phyloP scores from a whole-genome alignment of 176 grass and related monocot species.

The Oryza meyeriana region DNA sequence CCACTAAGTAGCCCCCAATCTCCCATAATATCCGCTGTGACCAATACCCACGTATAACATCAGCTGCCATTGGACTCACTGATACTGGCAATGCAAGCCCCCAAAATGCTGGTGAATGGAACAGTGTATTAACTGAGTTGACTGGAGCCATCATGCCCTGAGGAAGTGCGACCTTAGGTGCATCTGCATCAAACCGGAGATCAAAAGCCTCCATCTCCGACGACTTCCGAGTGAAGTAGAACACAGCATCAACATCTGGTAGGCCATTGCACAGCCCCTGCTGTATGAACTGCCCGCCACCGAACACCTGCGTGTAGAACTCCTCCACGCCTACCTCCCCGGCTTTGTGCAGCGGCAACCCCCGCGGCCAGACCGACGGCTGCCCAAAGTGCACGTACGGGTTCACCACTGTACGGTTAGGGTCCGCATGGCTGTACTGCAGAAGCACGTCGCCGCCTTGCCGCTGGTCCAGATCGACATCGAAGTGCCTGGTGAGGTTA shows the following conservation, averaged over 20 bases:
- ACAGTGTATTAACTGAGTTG: slow-evolving; percentile 78
- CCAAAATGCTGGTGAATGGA: slow-evolving; percentile 90
- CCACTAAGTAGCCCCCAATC: slow-evolving; percentile 68
- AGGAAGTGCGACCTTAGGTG: slow-evolving; percentile 77
- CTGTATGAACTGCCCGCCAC: slow-evolving; percentile 84
- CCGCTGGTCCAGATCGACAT: slow-evolving; percentile 63
- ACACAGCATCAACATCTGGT: slow-evolving; percentile 76
- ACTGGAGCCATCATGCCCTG: slow-evolving; percentile 76
- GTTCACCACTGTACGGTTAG: slow-evolving; percentile 80
- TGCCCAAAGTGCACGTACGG: slow-evolving; percentile 89
- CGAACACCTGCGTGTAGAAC: slow-evolving; percentile 77
- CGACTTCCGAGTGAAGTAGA: slow-evolving; percentile 91
- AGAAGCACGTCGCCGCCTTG: slow-evolving; percentile 50
- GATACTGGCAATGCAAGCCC: slow-evolving; percentile 73
- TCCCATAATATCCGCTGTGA: slow-evolving; percentile 86
- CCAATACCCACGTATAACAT: slow-evolving; percentile 90
- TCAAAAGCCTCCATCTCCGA: slow-evolving; percentile 40
- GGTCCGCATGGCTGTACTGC: slow-evolving; percentile 86
- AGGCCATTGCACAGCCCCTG: slow-evolving; percentile 83
- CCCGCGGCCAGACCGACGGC: slow-evolving; percentile 85
- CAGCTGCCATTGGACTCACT: slow-evolving; percentile 77
- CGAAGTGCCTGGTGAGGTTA: slow-evolving; percentile 59
- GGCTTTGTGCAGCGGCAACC: slow-evolving; percentile 72
- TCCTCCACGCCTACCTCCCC: slow-evolving; percentile 67
- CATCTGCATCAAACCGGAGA: slow-evolving; percentile 54